phyloP scores from a whole-genome alignment of 306 rosid species.

The Amphicarpaea edgeworthii region DNA sequence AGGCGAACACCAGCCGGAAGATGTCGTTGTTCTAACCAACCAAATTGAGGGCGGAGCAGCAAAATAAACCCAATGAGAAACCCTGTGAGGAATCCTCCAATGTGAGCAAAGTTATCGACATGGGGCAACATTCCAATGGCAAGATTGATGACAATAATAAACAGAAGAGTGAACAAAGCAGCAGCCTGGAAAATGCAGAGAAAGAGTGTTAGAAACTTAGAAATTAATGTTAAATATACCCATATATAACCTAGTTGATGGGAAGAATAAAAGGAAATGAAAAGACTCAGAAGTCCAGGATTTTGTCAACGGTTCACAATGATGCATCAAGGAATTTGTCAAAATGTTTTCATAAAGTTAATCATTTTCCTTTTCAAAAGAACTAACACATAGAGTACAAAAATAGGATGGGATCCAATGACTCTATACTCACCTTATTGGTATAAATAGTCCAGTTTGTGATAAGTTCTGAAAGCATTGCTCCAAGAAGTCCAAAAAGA shows the following conservation, averaged over 20 bases:
- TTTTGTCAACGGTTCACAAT: background rate
- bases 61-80: slow-evolving; percentile 80
- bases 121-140: slow-evolving; percentile 86
- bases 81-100: slow-evolving; percentile 82
- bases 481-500: slow-evolving; percentile 94
- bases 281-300: too few species aligned
- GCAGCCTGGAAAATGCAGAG: slow-evolving; percentile 64
- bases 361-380: background rate
- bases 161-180: slow-evolving; percentile 72
- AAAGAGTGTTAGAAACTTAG: slow-evolving; percentile 11
- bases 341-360: background rate
- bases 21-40: slow-evolving; percentile 65
- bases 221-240: slow-evolving; percentile 16
- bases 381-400: background rate
- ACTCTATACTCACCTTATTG: slow-evolving; percentile 65
- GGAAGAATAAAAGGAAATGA: background rate
- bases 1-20: slow-evolving; percentile 57
- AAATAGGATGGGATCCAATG: slow-evolving; percentile 5
- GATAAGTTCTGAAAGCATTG: slow-evolving; percentile 92
- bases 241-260: slow-evolving; percentile 16
- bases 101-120: slow-evolving; percentile 86
- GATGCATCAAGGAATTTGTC: background rate
- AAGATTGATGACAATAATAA: slow-evolving; percentile 73
- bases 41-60: slow-evolving; percentile 78
- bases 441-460: slow-evolving; percentile 90